phyloP scores from a whole-genome alignment of 129 eudicot genomes.

The Artemisia argyi region DNA sequence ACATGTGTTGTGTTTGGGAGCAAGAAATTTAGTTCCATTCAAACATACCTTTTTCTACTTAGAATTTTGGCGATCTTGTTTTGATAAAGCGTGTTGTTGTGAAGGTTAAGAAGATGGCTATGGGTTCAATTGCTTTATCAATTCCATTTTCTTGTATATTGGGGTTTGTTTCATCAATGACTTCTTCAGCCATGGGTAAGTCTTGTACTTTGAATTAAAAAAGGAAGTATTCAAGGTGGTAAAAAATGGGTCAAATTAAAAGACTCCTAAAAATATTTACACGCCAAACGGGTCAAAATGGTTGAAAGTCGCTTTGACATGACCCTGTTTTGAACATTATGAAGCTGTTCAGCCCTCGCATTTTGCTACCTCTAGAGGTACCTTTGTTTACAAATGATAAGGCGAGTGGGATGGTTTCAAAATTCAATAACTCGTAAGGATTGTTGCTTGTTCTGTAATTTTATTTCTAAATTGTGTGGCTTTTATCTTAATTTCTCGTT shows the following conservation, averaged over 20 bases:
- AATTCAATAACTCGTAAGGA: no score
- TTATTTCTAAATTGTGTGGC: no score
- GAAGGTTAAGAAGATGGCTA: constrained; percentile 77
- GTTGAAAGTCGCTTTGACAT: no score
- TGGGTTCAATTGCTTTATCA: constrained; percentile 77
- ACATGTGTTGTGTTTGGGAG: background rate
- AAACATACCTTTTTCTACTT: background rate
- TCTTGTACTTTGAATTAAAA: background rate
- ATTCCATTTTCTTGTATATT: constrained; percentile 88
- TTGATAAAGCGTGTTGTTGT: constrained; percentile 18
- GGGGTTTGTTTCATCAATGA: constrained; percentile 77
- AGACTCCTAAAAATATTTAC: no score
- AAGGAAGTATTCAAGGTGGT: background rate
- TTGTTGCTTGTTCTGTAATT: no score
- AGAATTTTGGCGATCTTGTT: background rate
- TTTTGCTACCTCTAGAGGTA: no score
- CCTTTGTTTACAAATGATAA: no score
- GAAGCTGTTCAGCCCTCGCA: no score
- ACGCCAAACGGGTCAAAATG: no score
- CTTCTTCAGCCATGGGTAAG: constrained; percentile 88
- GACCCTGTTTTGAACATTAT: no score
- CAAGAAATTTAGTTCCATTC: background rate
- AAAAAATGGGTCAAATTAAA: background rate
- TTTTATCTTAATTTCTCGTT: no score
- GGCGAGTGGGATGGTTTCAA: no score